Evolutionary conservation across 768 basidiomycete genomes (phyloP).

Genomic region (Phanerodontia chrysosporium): DNA sequence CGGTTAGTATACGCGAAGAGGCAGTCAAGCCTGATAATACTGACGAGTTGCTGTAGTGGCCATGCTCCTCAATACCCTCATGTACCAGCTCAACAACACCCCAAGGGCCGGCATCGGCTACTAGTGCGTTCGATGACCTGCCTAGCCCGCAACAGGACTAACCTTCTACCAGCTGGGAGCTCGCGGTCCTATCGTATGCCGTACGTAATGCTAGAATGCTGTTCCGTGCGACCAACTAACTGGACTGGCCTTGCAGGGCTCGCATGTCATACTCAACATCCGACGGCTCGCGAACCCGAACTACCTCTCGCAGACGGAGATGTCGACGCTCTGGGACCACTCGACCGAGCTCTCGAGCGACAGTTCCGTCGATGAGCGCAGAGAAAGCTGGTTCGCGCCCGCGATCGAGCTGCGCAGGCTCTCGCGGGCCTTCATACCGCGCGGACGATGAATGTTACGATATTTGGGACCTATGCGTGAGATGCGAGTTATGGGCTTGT

Average conservation of each 20-base stretch:
- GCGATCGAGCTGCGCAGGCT: not conserved
- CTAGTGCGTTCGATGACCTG: conserved; percentile 9
- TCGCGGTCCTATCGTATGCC: not conserved
- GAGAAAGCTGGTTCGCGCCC: not conserved
- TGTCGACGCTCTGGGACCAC: not conserved
- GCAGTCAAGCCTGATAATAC: too few species aligned
- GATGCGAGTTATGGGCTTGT: too few species aligned
- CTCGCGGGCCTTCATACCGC: not conserved
- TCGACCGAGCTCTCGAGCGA: not conserved
- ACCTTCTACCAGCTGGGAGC: not conserved
- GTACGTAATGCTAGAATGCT: not conserved
- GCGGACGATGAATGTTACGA: not conserved
- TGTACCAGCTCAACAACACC: conserved; percentile 16
- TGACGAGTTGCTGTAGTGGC: conserved; percentile 1
- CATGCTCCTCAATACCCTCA: conserved; percentile 17
- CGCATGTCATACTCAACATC: conserved; percentile 5
- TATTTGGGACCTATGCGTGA: too few species aligned
- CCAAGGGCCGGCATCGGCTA: conserved; percentile 16
- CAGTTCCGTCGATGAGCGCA: not conserved
- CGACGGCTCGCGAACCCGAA: conserved; percentile 1
- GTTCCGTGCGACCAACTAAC: not conserved
- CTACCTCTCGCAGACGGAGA: not conserved
- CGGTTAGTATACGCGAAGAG: not conserved
- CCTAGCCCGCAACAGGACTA: not conserved
- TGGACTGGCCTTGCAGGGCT: not conserved